phyloP scores from a whole-genome alignment of 805 yeast genomes.

The Ogataea dorogensis region DNA sequence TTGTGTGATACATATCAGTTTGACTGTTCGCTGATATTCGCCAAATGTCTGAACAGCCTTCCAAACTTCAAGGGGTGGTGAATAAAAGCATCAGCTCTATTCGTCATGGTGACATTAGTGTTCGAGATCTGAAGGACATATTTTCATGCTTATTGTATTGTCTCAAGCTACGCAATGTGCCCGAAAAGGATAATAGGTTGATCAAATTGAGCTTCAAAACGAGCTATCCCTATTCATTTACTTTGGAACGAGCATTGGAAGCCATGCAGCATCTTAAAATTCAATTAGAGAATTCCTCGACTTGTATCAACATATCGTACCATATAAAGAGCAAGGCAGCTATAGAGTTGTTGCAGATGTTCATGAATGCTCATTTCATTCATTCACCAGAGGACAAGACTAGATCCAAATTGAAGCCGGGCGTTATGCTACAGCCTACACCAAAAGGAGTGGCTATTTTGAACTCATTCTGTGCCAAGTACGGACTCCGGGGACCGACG shows the following conservation, averaged over 20 bases:
- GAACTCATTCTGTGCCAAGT: conserved; percentile 53
- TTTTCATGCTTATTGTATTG: conserved; percentile 49
- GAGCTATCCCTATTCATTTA: conserved; percentile 52
- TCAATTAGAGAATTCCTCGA: conserved; percentile 45
- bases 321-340: conserved; percentile 51
- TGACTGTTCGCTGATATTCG: conserved; percentile 1
- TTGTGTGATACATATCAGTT: conserved; percentile 1
- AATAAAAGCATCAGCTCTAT: conserved; percentile 36
- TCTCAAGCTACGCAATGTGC: conserved; percentile 39
- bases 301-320: conserved; percentile 56
- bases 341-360: conserved; percentile 42
- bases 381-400: conserved; percentile 81
- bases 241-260: conserved; percentile 47
- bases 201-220: conserved; percentile 21
- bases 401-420: conserved; percentile 42
- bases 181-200: conserved; percentile 15
- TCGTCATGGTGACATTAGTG: conserved; percentile 50
- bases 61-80: conserved; percentile 16
- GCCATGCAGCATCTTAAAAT: conserved; percentile 50
- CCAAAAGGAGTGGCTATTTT: conserved; percentile 84
- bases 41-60: conserved; percentile 2
- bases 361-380: conserved; percentile 59
- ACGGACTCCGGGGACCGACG: conserved; percentile 45
- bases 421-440: conserved; percentile 69
- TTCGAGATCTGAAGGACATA: conserved; percentile 58